A percentile compares a stretch with the other conserved stretches of the same genome.
phyloP scores from a whole-genome alignment of 2,329 filamentous ascomycete genomes.

The Graphium sp. region DNA sequence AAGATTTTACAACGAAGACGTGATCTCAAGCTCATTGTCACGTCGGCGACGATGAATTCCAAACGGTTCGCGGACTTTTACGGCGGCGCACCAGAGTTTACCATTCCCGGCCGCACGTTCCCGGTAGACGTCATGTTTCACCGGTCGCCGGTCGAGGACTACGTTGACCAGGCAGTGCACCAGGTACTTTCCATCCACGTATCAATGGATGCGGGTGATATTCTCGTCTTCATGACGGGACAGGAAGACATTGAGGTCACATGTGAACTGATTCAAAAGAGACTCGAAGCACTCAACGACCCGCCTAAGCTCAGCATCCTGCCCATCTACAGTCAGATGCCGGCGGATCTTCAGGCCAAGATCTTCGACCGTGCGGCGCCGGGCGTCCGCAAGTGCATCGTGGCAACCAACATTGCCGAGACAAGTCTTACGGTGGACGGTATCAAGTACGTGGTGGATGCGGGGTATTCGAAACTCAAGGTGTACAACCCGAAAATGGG shows the following conservation, averaged over 20 bases:
- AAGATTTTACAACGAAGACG: constrained; percentile 81
- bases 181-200: constrained; percentile 93
- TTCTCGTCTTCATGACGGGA: constrained; percentile 97
- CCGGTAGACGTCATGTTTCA: constrained; percentile 95
- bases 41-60: constrained; percentile 96
- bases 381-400: constrained; percentile 90
- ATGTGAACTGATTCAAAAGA: constrained; percentile 79
- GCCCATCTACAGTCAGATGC: constrained; percentile 99
- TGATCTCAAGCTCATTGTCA: constrained; percentile 92
- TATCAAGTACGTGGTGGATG: constrained; percentile 97
- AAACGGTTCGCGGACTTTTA: constrained; percentile 94
- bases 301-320: constrained; percentile 88
- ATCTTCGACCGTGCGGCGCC: constrained; percentile 88
- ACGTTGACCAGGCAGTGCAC: constrained; percentile 92
- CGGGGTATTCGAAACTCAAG: constrained; percentile 92
- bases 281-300: constrained; percentile 78
- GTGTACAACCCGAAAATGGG: constrained; percentile 98
- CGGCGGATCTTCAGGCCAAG: constrained; percentile 89
- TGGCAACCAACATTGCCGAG: constrained; percentile 96
- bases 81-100: constrained; percentile 88
- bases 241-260: constrained; percentile 98
- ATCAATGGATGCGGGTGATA: constrained; percentile 82
- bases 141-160: constrained; percentile 88
- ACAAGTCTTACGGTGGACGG: constrained; percentile 96
- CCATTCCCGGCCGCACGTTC: constrained; percentile 90